Evolutionary conservation across 331 rosid genomes (phyloP).

Genomic region (Telfairia occidentalis): DNA sequence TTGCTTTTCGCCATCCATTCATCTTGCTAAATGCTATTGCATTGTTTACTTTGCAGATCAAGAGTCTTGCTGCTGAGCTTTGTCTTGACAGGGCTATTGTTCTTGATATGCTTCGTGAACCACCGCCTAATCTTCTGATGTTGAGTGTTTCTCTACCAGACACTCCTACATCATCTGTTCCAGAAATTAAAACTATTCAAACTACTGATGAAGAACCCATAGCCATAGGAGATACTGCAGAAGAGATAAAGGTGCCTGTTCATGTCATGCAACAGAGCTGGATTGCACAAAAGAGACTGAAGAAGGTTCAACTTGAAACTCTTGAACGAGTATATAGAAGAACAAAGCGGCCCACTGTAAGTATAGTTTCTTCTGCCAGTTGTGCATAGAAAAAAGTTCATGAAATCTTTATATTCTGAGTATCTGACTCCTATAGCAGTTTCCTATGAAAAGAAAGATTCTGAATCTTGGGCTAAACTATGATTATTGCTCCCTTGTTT

Average conservation of each 20-base stretch:
- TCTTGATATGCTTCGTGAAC: constrained; percentile 73
- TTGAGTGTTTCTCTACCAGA: constrained; percentile 66
- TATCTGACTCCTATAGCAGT: neutral
- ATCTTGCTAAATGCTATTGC: neutral
- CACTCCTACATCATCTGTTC: constrained; percentile 29
- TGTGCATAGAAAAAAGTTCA: constrained; percentile 8
- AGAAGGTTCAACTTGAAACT: constrained; percentile 66
- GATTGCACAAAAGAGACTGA: constrained; percentile 64
- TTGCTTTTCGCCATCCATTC: neutral
- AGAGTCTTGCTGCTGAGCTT: constrained; percentile 76
- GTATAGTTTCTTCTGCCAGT: constrained; percentile 20
- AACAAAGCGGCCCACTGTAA: constrained; percentile 88
- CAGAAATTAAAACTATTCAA: constrained; percentile 33
- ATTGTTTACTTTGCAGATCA: constrained; percentile 41
- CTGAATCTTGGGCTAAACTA: neutral
- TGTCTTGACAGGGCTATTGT: constrained; percentile 82
- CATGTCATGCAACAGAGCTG: constrained; percentile 57
- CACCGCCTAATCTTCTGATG: constrained; percentile 74
- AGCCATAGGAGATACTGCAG: constrained; percentile 12
- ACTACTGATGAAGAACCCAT: constrained; percentile 25
- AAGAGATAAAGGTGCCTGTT: constrained; percentile 41
- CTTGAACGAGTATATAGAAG: constrained; percentile 62
- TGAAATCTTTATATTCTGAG: neutral
- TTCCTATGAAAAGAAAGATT: neutral
- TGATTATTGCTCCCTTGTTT: too few species aligned